Base-by-base conservation (phyloP, 2,329 filamentous ascomycete genomes). In the Pseudohalonectria lignicola region DNA sequence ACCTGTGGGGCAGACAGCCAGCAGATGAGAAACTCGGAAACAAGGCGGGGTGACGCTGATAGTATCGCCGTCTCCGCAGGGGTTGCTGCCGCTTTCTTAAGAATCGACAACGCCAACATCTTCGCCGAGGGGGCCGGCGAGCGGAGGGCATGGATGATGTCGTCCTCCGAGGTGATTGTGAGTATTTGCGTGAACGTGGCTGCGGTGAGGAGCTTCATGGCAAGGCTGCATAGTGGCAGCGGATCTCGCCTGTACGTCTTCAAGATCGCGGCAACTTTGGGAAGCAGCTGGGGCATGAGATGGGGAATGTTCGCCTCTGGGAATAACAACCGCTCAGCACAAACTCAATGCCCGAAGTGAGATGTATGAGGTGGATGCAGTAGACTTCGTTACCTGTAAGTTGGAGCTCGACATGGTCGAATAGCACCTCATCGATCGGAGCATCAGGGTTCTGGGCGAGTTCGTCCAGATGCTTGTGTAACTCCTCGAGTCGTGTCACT, bases 371-470 rank as follows among this genome's bases (percentile, higher is more conserved):
- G 19, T 11, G 16, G 30, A 17, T 21, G 19, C 3, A 21, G 10
- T 41, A 52, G 19, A 50, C 69, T 72, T 67, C 31, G 19, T 18
- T 31, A 37, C 36, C 36, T 21, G 63, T 76, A 13, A 79, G 58
- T 49, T 78, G 73, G 4, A 78, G 63, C 47, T 73, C 67, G 32
- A 79, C 66, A 48, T 74, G 58, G 48, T 79, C 75, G 41, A 79
- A 70, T 2, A 79, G 59, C 45, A 67, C 68, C 10, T 57, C 54
- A 42, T 69, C 54, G 26, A 73, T 56, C 1, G 59, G 51, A 1
- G 62, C 52, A 1, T 57, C 55, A 15, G 66, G 57, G 42, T 68
- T 62, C 19, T 55, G 50, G 15, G 63, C 44, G n/a, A 79, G 57
- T 20, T 65, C 55, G 36, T 68, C 60, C 13, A 80, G 59, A 50